phyloP scores from a whole-genome alignment of 371 early-diverging fungal species.

The Circinella umbellata region DNA sequence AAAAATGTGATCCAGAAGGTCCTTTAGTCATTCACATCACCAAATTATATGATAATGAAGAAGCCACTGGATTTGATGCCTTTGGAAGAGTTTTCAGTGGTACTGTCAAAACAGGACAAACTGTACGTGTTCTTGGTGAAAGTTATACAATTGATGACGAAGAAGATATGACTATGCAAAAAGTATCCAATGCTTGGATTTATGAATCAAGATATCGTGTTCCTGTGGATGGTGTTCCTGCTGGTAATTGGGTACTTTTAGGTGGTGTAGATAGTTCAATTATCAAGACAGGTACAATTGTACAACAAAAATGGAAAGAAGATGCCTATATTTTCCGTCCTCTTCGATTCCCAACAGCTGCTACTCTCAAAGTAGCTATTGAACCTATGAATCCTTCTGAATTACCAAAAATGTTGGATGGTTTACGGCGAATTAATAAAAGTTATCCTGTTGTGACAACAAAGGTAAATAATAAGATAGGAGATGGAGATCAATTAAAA shows the following conservation, averaged over 20 bases:
- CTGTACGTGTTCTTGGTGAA: conserved; percentile 92
- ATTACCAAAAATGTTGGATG: conserved; percentile 97
- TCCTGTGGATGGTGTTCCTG: conserved; percentile 75
- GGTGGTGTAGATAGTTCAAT: conserved; percentile 92
- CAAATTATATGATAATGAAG: conserved; percentile 88
- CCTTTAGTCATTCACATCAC: conserved; percentile 92
- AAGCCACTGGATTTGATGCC: conserved; percentile 84
- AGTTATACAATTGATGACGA: conserved; percentile 91
- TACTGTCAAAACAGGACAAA: conserved; percentile 76
- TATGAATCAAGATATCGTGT: conserved; percentile 90
- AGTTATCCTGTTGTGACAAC: conserved; percentile 92
- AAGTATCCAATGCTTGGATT: conserved; percentile 76
- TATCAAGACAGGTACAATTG: conserved; percentile 93
- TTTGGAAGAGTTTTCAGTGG: conserved; percentile 95
- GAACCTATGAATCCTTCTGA: conserved; percentile 97
- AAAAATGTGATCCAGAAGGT: conserved; percentile 85
- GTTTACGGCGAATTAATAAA: conserved; percentile 93
- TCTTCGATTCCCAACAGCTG: conserved; percentile 79
- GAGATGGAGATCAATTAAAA: neutral
- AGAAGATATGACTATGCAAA: conserved; percentile 92
- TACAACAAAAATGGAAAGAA: conserved; percentile 60
- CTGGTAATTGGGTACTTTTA: conserved; percentile 93
- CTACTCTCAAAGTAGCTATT: conserved; percentile 93
- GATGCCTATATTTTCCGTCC: conserved; percentile 88
- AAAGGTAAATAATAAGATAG: conserved; percentile 50